phyloP scores from a whole-genome alignment of 2,329 filamentous ascomycete species.

The Colletotrichum higginsianum region DNA sequence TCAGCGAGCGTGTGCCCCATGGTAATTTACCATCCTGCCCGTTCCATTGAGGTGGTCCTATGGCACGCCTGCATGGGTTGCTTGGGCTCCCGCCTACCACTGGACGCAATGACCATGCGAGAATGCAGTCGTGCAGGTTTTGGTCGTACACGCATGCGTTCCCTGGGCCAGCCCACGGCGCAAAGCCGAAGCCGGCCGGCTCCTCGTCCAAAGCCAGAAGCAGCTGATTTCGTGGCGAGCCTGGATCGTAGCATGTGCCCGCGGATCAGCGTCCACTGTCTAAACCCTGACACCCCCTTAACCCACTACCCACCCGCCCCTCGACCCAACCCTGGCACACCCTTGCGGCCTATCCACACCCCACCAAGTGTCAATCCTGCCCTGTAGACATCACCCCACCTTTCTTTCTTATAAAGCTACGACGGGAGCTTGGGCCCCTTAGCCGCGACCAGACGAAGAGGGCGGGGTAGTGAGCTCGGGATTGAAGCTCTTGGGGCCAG shows the following conservation, averaged over 20 bases:
- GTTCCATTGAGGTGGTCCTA: too few relatives aligned
- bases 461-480: constrained; percentile 11
- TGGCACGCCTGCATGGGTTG: too few relatives aligned
- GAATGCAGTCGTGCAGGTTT: not conserved
- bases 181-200: constrained; percentile 27
- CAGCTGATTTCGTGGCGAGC: constrained; percentile 29
- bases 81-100: too few relatives aligned
- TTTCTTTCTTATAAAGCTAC: not conserved
- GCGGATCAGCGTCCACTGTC: constrained; percentile 8
- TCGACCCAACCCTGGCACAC: constrained; percentile 1
- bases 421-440: constrained; percentile 35
- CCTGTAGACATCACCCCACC: constrained; percentile 38
- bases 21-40: too few relatives aligned
- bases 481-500: constrained; percentile 13
- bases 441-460: constrained; percentile 17
- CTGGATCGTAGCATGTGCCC: constrained; percentile 23
- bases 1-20: not conserved
- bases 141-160: not conserved
- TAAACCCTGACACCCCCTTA: constrained; percentile 3
- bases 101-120: not conserved
- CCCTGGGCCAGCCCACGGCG: not conserved
- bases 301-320: too few relatives aligned
- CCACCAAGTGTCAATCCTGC: constrained; percentile 40
- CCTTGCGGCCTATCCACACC: constrained; percentile 9
- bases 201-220: constrained; percentile 31